A percentile compares a stretch with the other conserved stretches of the same genome.
Conservation (phyloP, 495 filamentous ascomycete genomes). For the Thermochaetoides thermophila region DNA sequence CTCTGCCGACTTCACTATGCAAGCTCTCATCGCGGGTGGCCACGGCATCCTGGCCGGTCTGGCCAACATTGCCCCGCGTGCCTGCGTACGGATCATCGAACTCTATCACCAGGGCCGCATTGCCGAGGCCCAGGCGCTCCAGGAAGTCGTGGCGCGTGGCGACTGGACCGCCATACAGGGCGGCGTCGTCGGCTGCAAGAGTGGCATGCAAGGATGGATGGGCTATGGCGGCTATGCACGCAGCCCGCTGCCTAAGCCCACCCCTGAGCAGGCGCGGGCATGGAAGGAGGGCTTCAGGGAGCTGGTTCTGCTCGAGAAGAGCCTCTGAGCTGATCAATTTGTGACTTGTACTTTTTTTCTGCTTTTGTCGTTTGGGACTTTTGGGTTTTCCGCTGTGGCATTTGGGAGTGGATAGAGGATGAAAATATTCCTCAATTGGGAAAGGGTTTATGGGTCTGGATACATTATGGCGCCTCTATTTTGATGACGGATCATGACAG, state of each 20-base stretch:
- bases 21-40: conserved; percentile 70
- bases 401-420: too few species aligned
- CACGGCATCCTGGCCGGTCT: conserved; percentile 74
- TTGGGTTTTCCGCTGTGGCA: too few species aligned
- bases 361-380: too few species aligned
- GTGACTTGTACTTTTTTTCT: not conserved
- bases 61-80: conserved; percentile 68
- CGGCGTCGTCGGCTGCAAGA: conserved; percentile 78
- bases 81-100: conserved; percentile 56
- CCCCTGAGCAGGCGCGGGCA: conserved; percentile 38
- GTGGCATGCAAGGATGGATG: conserved; percentile 56
- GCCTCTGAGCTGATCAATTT: conserved; percentile 12
- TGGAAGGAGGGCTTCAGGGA: conserved; percentile 64
- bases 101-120: conserved; percentile 58
- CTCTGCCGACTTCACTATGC: conserved; percentile 80
- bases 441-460: too few species aligned
- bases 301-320: conserved; percentile 52
- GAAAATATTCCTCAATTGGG: too few species aligned
- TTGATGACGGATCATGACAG: too few species aligned
- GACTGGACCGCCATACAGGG: conserved; percentile 83
- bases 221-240: conserved; percentile 70
- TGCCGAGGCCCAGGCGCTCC: conserved; percentile 57
- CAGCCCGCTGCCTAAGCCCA: conserved; percentile 61
- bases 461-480: too few species aligned
- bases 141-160: conserved; percentile 64